phyloP scores from a whole-genome alignment of 768 basidiomycete genomes.

The Paxillus rubicundulus region DNA sequence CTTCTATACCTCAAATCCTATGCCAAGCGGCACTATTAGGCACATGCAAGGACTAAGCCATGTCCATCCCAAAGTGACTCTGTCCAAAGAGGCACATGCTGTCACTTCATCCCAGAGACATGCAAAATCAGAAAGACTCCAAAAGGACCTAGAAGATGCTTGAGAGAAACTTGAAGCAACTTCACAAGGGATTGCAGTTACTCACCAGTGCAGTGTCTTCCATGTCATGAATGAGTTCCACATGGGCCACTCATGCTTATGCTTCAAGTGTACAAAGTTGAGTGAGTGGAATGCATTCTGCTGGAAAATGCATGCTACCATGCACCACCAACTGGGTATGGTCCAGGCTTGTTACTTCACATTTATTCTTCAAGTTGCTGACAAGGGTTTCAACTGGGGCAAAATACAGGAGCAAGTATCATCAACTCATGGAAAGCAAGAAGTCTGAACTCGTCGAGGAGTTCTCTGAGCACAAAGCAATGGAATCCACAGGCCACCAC shows the following conservation, averaged over 20 bases:
- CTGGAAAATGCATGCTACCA: slow-evolving; percentile 1
- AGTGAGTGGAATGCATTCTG: slow-evolving; percentile 6
- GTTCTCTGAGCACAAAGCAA: neutral
- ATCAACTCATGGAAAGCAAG: neutral
- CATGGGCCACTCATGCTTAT: slow-evolving; percentile 1
- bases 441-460: neutral
- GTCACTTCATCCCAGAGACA: neutral
- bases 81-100: neutral
- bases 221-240: slow-evolving; percentile 4
- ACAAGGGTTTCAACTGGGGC: no score
- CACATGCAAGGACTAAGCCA: neutral
- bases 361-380: no score
- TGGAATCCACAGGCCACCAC: neutral
- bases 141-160: neutral
- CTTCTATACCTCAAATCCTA: neutral
- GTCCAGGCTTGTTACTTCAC: no score
- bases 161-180: neutral
- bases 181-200: neutral
- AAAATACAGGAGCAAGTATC: neutral
- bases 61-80: neutral
- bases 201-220: slow-evolving; percentile 1
- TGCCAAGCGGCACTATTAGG: no score
- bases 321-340: no score
- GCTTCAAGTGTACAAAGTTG: neutral
- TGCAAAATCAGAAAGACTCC: neutral